Percentiles rank a stretch among this genome's conserved stretches.
phyloP scores from a whole-genome alignment of 1,139 yeast genomes.

The Kurtzmaniella quercitrusa region DNA sequence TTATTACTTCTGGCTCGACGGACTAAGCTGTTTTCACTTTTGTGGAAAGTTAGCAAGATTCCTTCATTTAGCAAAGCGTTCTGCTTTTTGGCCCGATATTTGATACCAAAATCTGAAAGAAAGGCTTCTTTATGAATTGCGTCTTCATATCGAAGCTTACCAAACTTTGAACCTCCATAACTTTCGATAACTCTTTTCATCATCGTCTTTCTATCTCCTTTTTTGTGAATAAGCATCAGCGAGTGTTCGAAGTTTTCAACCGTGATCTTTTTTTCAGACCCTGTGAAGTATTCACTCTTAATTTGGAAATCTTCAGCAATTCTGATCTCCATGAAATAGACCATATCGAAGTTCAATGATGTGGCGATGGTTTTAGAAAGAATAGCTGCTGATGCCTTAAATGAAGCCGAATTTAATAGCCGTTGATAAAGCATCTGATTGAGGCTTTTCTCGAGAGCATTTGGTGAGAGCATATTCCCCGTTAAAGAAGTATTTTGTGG shows the following conservation, averaged over 20 bases:
- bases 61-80: constrained; percentile 41
- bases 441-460: constrained; percentile 8
- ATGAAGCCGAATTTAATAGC: constrained; percentile 36
- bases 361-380: constrained; percentile 39
- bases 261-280: constrained; percentile 32
- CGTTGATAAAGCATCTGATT: constrained; percentile 31
- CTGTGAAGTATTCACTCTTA: constrained; percentile 37
- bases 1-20: constrained; percentile 21
- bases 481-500: constrained; percentile 2
- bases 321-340: constrained; percentile 55
- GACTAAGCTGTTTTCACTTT: constrained; percentile 38
- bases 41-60: constrained; percentile 48
- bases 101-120: constrained; percentile 52
- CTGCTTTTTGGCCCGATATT: constrained; percentile 26
- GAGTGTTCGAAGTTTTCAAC: constrained; percentile 40
- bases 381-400: constrained; percentile 38
- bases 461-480: not conserved
- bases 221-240: constrained; percentile 29
- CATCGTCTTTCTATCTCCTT: constrained; percentile 21
- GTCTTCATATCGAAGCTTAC: constrained; percentile 35
- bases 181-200: constrained; percentile 49
- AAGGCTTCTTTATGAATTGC: constrained; percentile 47
- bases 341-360: constrained; percentile 42
- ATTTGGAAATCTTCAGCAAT: constrained; percentile 44
- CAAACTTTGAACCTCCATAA: constrained; percentile 26